phyloP scores from a whole-genome alignment of 1,139 yeast genomes.

The Sugiyamaella japonica region DNA sequence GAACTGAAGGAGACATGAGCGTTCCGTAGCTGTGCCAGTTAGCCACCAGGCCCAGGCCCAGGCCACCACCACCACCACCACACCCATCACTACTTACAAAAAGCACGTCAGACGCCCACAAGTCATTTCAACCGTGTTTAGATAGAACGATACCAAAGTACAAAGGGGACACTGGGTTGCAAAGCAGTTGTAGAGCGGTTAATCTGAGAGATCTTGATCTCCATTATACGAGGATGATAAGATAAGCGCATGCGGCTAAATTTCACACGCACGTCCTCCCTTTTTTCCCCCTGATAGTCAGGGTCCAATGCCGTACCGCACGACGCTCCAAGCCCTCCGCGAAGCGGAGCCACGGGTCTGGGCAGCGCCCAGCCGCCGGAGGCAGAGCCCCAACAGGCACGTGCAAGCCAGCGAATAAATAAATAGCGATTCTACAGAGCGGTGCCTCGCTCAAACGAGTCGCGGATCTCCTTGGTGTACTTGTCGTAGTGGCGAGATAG shows the following conservation, averaged over 20 bases:
- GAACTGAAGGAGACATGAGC: slow-evolving; percentile 38
- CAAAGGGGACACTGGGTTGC: no score
- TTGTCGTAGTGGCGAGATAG: slow-evolving; percentile 59
- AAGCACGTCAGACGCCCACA: slow-evolving; percentile 17
- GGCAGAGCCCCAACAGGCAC: no score
- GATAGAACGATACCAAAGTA: no score
- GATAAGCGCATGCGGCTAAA: slow-evolving; percentile 6
- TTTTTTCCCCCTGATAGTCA: no score
- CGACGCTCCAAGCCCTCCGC: no score
- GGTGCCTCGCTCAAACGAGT: slow-evolving; percentile 46
- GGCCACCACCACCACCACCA: neutral
- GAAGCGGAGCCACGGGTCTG: neutral
- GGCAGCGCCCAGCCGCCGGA: neutral
- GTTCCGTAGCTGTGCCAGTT: slow-evolving; percentile 38
- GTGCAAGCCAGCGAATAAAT: slow-evolving; percentile 3
- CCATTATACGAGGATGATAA: neutral
- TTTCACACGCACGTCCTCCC: neutral
- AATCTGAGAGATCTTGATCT: no score
- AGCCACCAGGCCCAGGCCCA: no score
- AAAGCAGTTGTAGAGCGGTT: no score
- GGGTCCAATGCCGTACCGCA: no score
- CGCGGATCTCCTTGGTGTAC: slow-evolving; percentile 44
- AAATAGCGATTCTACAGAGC: slow-evolving; percentile 33
- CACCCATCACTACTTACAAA: slow-evolving; percentile 16
- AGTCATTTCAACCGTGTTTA: slow-evolving; percentile 9